phyloP scores from a whole-genome alignment of 2,329 filamentous ascomycete genomes.

The Pyrenochaeta sp. region DNA sequence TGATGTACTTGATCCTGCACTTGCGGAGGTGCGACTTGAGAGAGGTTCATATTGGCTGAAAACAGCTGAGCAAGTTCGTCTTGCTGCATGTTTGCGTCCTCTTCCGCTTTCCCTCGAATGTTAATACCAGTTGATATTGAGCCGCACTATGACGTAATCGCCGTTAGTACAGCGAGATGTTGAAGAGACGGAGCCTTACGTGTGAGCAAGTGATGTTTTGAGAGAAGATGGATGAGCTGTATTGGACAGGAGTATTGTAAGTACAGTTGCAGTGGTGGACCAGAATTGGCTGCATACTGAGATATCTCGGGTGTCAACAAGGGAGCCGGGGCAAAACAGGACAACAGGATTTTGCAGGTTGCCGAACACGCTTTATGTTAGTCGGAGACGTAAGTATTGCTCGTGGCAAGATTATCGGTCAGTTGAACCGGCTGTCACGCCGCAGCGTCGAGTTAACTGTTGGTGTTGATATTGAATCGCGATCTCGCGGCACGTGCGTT shows the following conservation, averaged over 20 bases:
- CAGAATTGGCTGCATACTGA: slow-evolving; percentile 48
- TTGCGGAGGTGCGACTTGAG: slow-evolving; percentile 42
- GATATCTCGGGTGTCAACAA: slow-evolving; percentile 24
- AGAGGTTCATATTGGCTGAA: slow-evolving; percentile 75
- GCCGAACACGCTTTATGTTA: slow-evolving; percentile 17
- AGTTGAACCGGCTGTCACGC: slow-evolving; percentile 16
- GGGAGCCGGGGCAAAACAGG: slow-evolving; percentile 1
- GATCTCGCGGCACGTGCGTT: slow-evolving; percentile 24
- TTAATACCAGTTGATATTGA: slow-evolving; percentile 54
- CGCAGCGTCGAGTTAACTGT: slow-evolving; percentile 20
- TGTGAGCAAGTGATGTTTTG: slow-evolving; percentile 55
- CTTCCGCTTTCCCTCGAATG: slow-evolving; percentile 42
- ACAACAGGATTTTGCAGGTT: not conserved
- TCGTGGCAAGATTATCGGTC: slow-evolving; percentile 19
- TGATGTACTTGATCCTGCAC: slow-evolving; percentile 53
- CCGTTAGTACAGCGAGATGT: slow-evolving; percentile 34
- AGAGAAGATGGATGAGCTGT: slow-evolving; percentile 54
- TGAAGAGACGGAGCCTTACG: slow-evolving; percentile 49
- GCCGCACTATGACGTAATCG: slow-evolving; percentile 55
- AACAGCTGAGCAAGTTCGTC: slow-evolving; percentile 87
- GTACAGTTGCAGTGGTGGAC: slow-evolving; percentile 51
- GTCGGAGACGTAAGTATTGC: slow-evolving; percentile 26
- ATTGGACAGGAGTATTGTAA: slow-evolving; percentile 51
- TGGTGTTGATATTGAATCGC: slow-evolving; percentile 18
- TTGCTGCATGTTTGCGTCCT: slow-evolving; percentile 65